Base-by-base conservation (phyloP, 176 grass and related monocot genomes). In the Saccharum officinarum region DNA sequence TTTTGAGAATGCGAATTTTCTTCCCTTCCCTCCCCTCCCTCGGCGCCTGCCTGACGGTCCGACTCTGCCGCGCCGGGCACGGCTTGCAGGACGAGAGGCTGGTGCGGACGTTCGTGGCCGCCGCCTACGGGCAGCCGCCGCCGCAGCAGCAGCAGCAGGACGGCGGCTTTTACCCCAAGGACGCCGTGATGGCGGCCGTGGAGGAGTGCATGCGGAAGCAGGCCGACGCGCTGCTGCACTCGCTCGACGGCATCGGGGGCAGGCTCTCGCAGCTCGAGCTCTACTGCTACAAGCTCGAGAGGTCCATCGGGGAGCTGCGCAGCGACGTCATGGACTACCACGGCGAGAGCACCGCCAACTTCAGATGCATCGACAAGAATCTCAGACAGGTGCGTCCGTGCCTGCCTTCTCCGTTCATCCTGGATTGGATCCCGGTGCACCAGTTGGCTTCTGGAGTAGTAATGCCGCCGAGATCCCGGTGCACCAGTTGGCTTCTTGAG, bases 181-280 rank as follows among this genome's bases (percentile, higher is more conserved):
- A 99, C 63, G 67, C 87, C 10, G 84, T 97, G 15, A 85, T 92
- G 85, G 87, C 78, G 41, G 89, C 86, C 77, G 92, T 99, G 44
- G 94, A 99, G 84, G 92, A 91, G 84, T 97, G 94, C 88, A 99
- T 99, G 94, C 89, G 92, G 76, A 96, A 88, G 81, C 92, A 99
- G 84, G 94, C 94, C 42, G 97, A 99, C 49, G 90, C 68, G 15
- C 82, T 99, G 75, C 83, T 97, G 85, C 92, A 84, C 10, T 94
- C 88, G 40, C 97, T 99, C 66, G 94, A 99, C 47, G 94, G 90
- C 42, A 92, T 99, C 64, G 88, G 90, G 13, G 97, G 92, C 1
- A 74, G 90, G 57, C 74, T 99, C 39, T 96, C 97, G 66, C 97
- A 99, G 84, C 86, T 99, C 71, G 97, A 99, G 90, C 86, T 96